These are phyloP conservation scores for Lithohypha guttulata DNA, from an alignment of 2,329 filamentous ascomycete species.

Conservation along the genomic window DNA sequence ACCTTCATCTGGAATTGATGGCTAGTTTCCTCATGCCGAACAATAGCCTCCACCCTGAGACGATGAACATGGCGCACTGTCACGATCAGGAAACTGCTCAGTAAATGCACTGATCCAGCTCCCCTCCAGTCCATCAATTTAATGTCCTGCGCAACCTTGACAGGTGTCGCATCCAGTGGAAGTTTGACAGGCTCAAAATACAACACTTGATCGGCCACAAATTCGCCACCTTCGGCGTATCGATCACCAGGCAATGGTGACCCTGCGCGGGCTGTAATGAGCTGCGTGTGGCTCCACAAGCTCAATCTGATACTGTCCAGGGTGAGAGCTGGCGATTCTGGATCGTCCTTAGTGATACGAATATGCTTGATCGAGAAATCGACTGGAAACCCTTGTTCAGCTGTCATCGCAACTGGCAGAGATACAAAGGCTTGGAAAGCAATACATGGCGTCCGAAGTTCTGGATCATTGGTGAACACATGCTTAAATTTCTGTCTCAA, in stretches of 20 bases:
- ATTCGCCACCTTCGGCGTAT: background rate
- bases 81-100: background rate
- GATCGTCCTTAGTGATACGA: slow-evolving; percentile 1
- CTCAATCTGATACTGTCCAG: background rate
- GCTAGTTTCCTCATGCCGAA: slow-evolving; percentile 1
- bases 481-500: slow-evolving; percentile 7
- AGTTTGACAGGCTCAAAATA: background rate
- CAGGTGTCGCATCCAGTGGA: background rate
- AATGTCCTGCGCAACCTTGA: background rate
- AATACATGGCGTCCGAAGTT: slow-evolving; percentile 1
- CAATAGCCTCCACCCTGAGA: slow-evolving; percentile 3
- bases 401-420: background rate
- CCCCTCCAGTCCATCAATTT: background rate
- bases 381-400: background rate
- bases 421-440: slow-evolving; percentile 1
- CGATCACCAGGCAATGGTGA: slow-evolving; percentile 1
- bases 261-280: background rate
- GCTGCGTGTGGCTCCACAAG: background rate
- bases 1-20: slow-evolving; percentile 3
- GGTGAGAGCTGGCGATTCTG: slow-evolving; percentile 2
- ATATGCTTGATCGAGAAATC: slow-evolving; percentile 2
- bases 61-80: background rate
- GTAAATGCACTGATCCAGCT: background rate
- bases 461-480: slow-evolving; percentile 2
- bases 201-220: background rate